Evolutionary conservation across 192 early-diverging fungal genomes (phyloP).

Genomic region (Entomortierella chlamydospora): DNA sequence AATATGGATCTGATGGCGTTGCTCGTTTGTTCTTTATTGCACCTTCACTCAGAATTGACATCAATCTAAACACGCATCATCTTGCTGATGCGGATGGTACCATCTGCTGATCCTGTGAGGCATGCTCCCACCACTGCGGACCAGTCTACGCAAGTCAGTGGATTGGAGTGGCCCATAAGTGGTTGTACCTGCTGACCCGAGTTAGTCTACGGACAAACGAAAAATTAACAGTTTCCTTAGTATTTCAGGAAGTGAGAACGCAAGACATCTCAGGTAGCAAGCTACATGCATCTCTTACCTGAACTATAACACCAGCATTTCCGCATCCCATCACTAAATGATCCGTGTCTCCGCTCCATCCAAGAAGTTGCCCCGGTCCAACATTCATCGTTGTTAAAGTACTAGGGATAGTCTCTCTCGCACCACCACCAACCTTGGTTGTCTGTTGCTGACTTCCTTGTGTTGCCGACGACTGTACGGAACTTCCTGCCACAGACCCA

Average conservation of each 20-base stretch:
- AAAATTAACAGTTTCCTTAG: background rate
- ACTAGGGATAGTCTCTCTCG: background rate
- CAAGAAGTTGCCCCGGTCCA: constrained; percentile 60
- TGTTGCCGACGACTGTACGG: background rate
- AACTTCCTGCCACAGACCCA: background rate
- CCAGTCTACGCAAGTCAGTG: constrained; percentile 66
- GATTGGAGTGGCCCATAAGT: constrained; percentile 55
- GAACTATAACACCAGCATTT: constrained; percentile 61
- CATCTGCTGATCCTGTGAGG: constrained; percentile 62
- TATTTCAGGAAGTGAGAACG: background rate
- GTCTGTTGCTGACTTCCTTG: constrained; percentile 15
- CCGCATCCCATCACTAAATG: constrained; percentile 62
- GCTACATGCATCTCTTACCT: constrained; percentile 42
- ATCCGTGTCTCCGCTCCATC: constrained; percentile 67
- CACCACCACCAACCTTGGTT: background rate
- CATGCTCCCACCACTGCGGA: constrained; percentile 59
- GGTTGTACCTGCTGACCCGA: constrained; percentile 57
- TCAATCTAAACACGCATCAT: constrained; percentile 54
- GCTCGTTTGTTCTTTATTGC: background rate
- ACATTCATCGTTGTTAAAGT: constrained; percentile 32
- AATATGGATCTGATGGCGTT: background rate
- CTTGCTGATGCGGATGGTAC: constrained; percentile 65
- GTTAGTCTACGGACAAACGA: constrained; percentile 22
- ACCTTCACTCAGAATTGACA: background rate
- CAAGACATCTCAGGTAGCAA: too few species aligned